Percentiles rank a stretch among this genome's conserved stretches.
phyloP scores from a whole-genome alignment of 257 asterid genomes.

The Apocynum venetum region DNA sequence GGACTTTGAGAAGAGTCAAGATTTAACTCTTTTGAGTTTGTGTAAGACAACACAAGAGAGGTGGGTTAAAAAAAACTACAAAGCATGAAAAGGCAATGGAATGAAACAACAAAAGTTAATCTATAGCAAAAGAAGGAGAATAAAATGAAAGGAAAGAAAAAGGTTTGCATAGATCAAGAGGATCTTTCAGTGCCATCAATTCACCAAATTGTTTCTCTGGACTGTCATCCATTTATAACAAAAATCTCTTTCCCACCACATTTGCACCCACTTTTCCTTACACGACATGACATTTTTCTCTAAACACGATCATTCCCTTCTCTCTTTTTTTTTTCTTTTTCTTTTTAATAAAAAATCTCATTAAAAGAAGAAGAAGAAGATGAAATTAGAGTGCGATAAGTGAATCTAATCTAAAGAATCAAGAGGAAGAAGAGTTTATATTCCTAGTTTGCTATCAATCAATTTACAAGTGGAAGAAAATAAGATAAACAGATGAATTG shows the following conservation, averaged over 20 bases:
- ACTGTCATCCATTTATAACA: conserved; percentile 61
- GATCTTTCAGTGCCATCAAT: conserved; percentile 46
- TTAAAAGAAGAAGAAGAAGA: not conserved
- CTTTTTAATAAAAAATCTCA: not conserved
- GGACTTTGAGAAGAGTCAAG: conserved; percentile 55
- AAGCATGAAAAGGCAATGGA: conserved; percentile 12
- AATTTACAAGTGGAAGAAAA: too few relatives aligned
- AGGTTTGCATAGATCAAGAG: conserved; percentile 24
- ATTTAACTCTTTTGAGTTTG: conserved; percentile 40
- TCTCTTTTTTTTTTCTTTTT: not conserved
- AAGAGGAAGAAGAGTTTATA: too few relatives aligned
- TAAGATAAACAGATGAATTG: too few relatives aligned
- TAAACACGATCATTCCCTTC: conserved; percentile 15
- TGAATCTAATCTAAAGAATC: too few relatives aligned
- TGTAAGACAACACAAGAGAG: conserved; percentile 27
- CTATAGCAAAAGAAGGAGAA: not conserved
- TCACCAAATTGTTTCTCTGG: conserved; percentile 34
- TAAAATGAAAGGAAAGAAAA: conserved; percentile 8
- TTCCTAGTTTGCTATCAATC: too few relatives aligned
- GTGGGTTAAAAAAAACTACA: not conserved
- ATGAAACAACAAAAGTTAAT: conserved; percentile 9
- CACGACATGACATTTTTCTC: conserved; percentile 43
- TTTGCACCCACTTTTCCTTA: conserved; percentile 49
- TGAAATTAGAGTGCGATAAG: too few relatives aligned
- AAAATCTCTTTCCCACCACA: conserved; percentile 28